Conservation (phyloP, 257 asterid species). For the Przewalskia tangutica region DNA sequence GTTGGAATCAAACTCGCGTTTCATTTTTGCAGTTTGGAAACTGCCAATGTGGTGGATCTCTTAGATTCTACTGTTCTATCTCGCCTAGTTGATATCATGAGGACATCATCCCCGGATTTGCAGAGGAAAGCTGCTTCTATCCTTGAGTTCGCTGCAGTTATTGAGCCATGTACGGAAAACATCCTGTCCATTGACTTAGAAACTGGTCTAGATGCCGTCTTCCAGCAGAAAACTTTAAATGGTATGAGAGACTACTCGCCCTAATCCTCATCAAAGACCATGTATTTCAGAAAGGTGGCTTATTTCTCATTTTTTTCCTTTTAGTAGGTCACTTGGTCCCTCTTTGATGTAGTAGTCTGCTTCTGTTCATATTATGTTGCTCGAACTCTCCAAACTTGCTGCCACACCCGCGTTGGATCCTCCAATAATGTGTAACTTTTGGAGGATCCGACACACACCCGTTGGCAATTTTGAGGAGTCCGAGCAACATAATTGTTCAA, state of each 20-base stretch:
- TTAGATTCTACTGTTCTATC: slow-evolving; percentile 43
- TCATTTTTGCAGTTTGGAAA: slow-evolving; percentile 33
- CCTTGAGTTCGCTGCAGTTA: slow-evolving; percentile 46
- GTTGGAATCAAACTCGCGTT: slow-evolving; percentile 3
- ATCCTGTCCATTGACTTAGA: slow-evolving; percentile 40
- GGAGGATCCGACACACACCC: too few relatives aligned
- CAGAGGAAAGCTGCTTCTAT: slow-evolving; percentile 73
- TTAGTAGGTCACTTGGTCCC: neutral
- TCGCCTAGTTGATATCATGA: slow-evolving; percentile 55
- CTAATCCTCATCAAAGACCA: neutral
- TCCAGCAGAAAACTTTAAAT: slow-evolving; percentile 39
- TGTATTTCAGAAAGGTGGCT: neutral
- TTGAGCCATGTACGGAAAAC: slow-evolving; percentile 29
- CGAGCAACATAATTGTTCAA: neutral
- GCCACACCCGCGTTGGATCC: too few relatives aligned
- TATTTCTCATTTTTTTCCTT: neutral
- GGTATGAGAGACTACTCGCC: slow-evolving; percentile 26
- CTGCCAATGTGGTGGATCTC: slow-evolving; percentile 23
- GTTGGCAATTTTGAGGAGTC: too few relatives aligned
- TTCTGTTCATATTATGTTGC: neutral
- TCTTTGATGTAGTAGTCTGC: neutral
- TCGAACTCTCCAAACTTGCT: too few relatives aligned
- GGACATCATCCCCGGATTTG: slow-evolving; percentile 45
- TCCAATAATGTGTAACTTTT: too few relatives aligned
- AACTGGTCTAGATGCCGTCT: slow-evolving; percentile 54